phyloP scores from a whole-genome alignment of 192 early-diverging fungal species.

The Backusella westeae region DNA sequence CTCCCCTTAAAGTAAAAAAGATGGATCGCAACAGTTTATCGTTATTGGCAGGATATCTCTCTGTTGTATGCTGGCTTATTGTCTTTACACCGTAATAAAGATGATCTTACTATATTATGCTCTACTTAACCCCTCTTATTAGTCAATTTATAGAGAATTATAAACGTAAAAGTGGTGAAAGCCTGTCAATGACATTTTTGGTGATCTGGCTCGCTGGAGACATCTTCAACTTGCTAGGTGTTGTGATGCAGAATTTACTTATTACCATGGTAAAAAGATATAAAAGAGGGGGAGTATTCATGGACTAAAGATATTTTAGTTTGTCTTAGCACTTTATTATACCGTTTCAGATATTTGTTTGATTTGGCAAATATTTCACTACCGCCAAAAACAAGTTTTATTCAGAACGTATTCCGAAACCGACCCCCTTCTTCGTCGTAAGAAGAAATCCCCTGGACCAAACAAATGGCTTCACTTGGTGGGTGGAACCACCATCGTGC shows the following conservation, averaged over 20 bases:
- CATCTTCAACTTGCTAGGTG: slow-evolving; percentile 70
- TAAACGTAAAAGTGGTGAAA: slow-evolving; percentile 71
- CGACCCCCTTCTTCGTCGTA: neutral
- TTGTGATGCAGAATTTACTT: slow-evolving; percentile 66
- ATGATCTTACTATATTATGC: neutral
- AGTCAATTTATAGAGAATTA: slow-evolving; percentile 81
- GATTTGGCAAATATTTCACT: slow-evolving; percentile 69
- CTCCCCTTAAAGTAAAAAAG: neutral
- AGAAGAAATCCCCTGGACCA: neutral
- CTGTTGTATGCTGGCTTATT: slow-evolving; percentile 75
- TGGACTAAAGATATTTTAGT: slow-evolving; percentile 20
- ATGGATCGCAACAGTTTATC: slow-evolving; percentile 34
- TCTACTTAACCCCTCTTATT: neutral
- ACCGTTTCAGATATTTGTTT: slow-evolving; percentile 66
- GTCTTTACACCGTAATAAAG: slow-evolving; percentile 73
- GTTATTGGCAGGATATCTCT: slow-evolving; percentile 59
- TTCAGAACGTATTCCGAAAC: neutral
- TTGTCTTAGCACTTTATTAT: slow-evolving; percentile 68
- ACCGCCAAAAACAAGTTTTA: slow-evolving; percentile 37
- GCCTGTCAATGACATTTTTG: slow-evolving; percentile 69
- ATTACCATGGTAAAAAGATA: slow-evolving; percentile 55
- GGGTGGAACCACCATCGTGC: neutral
- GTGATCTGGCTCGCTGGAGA: slow-evolving; percentile 80
- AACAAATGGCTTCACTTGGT: neutral
- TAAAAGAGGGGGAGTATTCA: too few relatives aligned